phyloP scores from a whole-genome alignment of 495 filamentous ascomycete species.

The Usnea hakonensis region DNA sequence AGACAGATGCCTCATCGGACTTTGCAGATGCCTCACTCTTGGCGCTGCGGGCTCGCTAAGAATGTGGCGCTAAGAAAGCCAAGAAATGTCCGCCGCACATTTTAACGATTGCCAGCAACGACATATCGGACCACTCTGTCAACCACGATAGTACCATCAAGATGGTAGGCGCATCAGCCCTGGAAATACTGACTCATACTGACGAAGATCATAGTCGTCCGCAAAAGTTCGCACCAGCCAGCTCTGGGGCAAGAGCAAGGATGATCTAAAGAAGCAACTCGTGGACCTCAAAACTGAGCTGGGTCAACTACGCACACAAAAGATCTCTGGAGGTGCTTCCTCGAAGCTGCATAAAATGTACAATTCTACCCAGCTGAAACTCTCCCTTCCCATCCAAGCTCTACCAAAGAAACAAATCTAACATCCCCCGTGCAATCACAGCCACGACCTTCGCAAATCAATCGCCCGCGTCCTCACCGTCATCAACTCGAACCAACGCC shows the following conservation, averaged over 20 bases:
- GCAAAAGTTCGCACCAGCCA: conserved; percentile 88
- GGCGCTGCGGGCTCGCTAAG: conserved; percentile 20
- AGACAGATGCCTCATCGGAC: neutral
- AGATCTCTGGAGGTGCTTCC: conserved; percentile 86
- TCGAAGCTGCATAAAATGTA: conserved; percentile 98
- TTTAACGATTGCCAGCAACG: conserved; percentile 3
- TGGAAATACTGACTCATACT: conserved; percentile 16
- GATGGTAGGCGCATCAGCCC: conserved; percentile 19
- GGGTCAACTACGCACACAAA: conserved; percentile 86
- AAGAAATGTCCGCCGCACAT: conserved; percentile 16
- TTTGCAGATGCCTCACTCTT: conserved; percentile 8
- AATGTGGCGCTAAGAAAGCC: conserved; percentile 11
- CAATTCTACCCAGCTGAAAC: neutral
- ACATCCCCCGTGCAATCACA: conserved; percentile 33
- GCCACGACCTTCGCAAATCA: conserved; percentile 98
- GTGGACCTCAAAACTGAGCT: conserved; percentile 92
- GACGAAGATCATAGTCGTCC: conserved; percentile 53
- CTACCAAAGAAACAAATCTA: conserved; percentile 6
- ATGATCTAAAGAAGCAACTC: conserved; percentile 89
- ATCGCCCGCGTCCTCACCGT: conserved; percentile 97
- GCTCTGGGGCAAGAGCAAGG: conserved; percentile 99
- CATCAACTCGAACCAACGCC: conserved; percentile 98
- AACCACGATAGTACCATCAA: conserved; percentile 11
- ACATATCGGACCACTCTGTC: conserved; percentile 7
- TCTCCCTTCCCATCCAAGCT: neutral